Base-by-base conservation (phyloP, 2,329 filamentous ascomycete genomes). In the Apiospora saccharicola region DNA sequence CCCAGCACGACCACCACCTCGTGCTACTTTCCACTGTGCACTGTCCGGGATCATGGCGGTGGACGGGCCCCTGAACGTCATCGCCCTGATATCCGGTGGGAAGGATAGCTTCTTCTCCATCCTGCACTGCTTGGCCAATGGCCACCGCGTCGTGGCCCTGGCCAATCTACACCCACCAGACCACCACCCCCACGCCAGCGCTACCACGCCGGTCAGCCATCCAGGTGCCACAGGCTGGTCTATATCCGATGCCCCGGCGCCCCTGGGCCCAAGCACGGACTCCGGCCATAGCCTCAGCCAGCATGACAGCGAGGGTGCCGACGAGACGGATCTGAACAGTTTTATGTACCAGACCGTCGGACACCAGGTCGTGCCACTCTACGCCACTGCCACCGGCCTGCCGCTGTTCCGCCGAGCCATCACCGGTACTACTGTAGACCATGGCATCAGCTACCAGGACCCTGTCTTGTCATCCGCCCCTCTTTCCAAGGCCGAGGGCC, bases 341-440 rank as follows among this genome's bases (percentile, higher is more conserved):
- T 98, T 96, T 90, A 99, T 99, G 96, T 99, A 98, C 86, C 96
- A 99, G 86, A 99, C 96, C 3, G 94, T 98, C 73, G 96, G 96
- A 16, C 94, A 98, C 82, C 88, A 90, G 72, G 86, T 98, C 24
- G 92, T 98, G 72, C 94, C 95, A 2, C 88, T 98, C 22, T 98
- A 98, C 80, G 91, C 92, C 73, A 82, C 89, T 68, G 95, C 94
- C 46, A 91, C 98, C 1, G 90, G 88, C 0, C 86, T 98, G 46
- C 96, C 96, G 34, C 87, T 99, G 1, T 98, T 96, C 82, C 91
- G 96, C 26, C 90, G 92, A 76, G 85, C 90, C 70, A 98, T 98
- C 76, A 80, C 82, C 1, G 96, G 96, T 53, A 85, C 84, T 6
- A 93, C 94, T 0, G 87, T 93, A 30, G 90, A 94, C 78, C 90